These are phyloP conservation scores for Cryptosporidium sp. DNA, from an alignment of 169 alveolate species.

Conservation along the genomic window DNA sequence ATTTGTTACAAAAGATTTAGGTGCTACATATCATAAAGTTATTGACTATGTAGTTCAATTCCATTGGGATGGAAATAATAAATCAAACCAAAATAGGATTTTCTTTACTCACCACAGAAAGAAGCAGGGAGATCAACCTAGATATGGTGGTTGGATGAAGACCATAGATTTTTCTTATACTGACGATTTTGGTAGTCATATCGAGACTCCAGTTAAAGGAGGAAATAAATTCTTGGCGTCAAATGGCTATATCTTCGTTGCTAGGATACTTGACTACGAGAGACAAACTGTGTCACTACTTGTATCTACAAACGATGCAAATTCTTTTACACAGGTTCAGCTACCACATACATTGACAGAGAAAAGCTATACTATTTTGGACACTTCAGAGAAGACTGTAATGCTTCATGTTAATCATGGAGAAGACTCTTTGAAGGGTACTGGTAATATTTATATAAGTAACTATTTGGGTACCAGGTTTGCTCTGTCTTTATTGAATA, in stretches of 20 bases:
- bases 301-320: constrained; percentile 91
- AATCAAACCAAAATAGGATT: constrained; percentile 79
- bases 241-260: constrained; percentile 94
- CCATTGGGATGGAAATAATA: constrained; percentile 90
- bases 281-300: constrained; percentile 92
- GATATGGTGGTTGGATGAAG: constrained; percentile 92
- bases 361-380: constrained; percentile 94
- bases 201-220: constrained; percentile 84
- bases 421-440: constrained; percentile 84
- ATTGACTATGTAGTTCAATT: constrained; percentile 90
- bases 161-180: constrained; percentile 89
- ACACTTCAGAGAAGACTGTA: constrained; percentile 96
- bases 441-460: constrained; percentile 95
- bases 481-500: constrained; percentile 91
- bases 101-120: constrained; percentile 84
- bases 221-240: constrained; percentile 95
- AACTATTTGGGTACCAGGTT: constrained; percentile 95
- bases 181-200: constrained; percentile 90
- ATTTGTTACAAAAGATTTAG: constrained; percentile 88
- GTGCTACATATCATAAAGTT: constrained; percentile 84
- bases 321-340: constrained; percentile 86
- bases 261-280: constrained; percentile 85
- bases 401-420: constrained; percentile 96
- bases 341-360: constrained; percentile 93
- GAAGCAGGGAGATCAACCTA: constrained; percentile 88